A percentile compares a stretch with the other conserved stretches of the same genome.
phyloP scores from a whole-genome alignment of 2,329 filamentous ascomycete species.

The Colletotrichum sp. region DNA sequence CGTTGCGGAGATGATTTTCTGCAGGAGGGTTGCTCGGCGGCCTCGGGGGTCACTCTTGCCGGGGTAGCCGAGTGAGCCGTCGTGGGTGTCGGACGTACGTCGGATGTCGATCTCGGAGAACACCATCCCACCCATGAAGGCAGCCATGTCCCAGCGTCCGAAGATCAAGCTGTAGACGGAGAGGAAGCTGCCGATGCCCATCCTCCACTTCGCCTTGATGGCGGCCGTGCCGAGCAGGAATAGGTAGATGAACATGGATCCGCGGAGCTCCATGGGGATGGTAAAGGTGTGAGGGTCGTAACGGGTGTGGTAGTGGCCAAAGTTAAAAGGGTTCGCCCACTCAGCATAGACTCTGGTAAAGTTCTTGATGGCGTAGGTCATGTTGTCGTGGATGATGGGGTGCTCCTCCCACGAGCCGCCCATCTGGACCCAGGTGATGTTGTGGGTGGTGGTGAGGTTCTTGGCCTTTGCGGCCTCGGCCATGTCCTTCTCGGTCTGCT shows the following conservation, averaged over 20 bases:
- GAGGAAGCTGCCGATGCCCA: constrained; percentile 31
- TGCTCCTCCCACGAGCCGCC: constrained; percentile 47
- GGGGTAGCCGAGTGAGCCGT: constrained; percentile 22
- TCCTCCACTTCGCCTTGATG: constrained; percentile 37
- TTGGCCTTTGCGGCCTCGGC: constrained; percentile 30
- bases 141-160: constrained; percentile 45
- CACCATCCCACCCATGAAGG: constrained; percentile 40
- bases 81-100: constrained; percentile 10
- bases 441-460: constrained; percentile 37
- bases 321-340: constrained; percentile 47
- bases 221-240: constrained; percentile 42
- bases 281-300: constrained; percentile 47
- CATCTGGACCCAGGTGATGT: constrained; percentile 38
- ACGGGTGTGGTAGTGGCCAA: constrained; percentile 40
- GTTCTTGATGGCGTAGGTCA: constrained; percentile 40
- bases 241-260: constrained; percentile 44
- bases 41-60: background rate
- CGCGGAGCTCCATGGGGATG: constrained; percentile 45
- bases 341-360: constrained; percentile 41
- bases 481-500: background rate
- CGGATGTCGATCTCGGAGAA: constrained; percentile 41
- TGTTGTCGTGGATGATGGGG: constrained; percentile 41
- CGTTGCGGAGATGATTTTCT: constrained; percentile 16
- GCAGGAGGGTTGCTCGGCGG: constrained; percentile 1
- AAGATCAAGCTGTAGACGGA: constrained; percentile 37